Evolutionary conservation across 2,329 filamentous ascomycete species (phyloP).

Genomic region (Aspergillus fischeri): DNA sequence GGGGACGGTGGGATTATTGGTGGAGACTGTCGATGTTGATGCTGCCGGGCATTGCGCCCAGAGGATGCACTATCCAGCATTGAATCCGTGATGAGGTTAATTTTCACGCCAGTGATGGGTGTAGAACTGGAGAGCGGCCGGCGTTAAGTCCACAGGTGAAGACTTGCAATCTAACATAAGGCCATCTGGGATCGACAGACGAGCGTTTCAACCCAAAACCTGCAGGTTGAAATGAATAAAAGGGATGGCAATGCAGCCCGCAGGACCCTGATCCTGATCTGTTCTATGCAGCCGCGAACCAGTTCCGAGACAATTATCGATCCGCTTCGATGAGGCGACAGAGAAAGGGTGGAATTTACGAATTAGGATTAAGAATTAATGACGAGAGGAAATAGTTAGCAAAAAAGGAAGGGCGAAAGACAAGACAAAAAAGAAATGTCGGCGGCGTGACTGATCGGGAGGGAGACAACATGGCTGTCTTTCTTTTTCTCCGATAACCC

Average conservation of each 20-base stretch:
- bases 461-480: neutral
- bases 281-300: constrained; percentile 7
- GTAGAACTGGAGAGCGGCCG: neutral
- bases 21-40: constrained; percentile 11
- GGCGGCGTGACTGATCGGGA: neutral
- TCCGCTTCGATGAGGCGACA: neutral
- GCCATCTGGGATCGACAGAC: constrained; percentile 5
- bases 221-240: constrained; percentile 5
- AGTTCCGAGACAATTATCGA: constrained; percentile 3
- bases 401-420: neutral
- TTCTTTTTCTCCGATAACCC: neutral
- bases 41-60: constrained; percentile 14
- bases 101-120: neutral
- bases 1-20: constrained; percentile 62
- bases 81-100: constrained; percentile 3
- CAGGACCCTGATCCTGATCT: neutral
- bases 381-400: neutral
- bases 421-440: neutral
- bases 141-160: neutral
- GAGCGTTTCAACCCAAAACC: neutral
- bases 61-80: constrained; percentile 9
- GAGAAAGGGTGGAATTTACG: neutral
- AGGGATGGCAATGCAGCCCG: neutral
- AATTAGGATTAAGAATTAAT: constrained; percentile 1
- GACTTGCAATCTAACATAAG: constrained; percentile 1